Evolutionary conservation across 371 early-diverging fungal genomes (phyloP).

Genomic region (Mortierella sp.): DNA sequence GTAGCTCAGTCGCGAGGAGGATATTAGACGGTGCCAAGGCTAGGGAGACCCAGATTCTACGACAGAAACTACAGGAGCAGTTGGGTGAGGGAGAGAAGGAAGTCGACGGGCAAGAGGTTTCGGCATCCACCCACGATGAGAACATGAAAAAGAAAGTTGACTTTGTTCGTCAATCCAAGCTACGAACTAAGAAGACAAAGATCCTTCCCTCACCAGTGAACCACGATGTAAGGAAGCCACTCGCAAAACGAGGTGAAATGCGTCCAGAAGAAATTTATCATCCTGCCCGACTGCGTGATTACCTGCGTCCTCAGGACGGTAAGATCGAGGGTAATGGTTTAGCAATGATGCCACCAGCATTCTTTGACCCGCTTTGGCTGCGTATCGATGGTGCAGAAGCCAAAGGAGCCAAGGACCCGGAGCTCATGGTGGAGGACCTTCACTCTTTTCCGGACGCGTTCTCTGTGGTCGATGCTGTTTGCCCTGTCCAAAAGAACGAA

Average conservation of each 20-base stretch:
- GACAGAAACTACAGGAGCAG: background rate
- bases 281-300: conserved; percentile 44
- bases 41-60: conserved; percentile 17
- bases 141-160: background rate
- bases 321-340: conserved; percentile 36
- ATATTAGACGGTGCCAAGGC: conserved; percentile 44
- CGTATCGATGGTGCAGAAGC: conserved; percentile 32
- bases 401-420: conserved; percentile 9
- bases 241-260: conserved; percentile 20
- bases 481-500: conserved; percentile 12
- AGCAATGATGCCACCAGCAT: conserved; percentile 39
- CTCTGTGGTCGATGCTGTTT: conserved; percentile 12
- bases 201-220: background rate
- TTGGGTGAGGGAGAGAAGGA: background rate
- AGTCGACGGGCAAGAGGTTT: background rate
- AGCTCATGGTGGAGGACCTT: conserved; percentile 41
- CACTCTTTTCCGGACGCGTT: conserved; percentile 29
- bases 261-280: conserved; percentile 47
- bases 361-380: conserved; percentile 56
- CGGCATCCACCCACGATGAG: background rate
- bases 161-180: background rate
- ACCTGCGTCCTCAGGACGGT: conserved; percentile 26
- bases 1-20: conserved; percentile 31
- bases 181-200: background rate
- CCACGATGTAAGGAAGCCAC: background rate